Percentiles rank a stretch among this genome's conserved stretches.
Conservation (phyloP, 2,329 filamentous ascomycete genomes). For the Chaetomium olivaceum region DNA sequence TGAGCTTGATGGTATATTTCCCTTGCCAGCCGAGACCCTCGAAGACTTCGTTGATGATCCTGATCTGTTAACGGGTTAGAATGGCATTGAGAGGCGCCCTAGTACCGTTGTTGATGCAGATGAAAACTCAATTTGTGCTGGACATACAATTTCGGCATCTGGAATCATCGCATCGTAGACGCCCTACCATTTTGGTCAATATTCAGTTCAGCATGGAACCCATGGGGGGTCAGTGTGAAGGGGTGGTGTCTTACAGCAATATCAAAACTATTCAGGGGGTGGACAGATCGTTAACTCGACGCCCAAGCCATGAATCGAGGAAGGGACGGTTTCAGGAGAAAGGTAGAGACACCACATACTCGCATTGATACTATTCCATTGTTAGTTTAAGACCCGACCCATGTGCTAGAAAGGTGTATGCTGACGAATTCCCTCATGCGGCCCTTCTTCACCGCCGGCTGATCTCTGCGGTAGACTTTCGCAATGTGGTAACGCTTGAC, state of each 20-base stretch:
- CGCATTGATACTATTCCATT: slow-evolving; percentile 71
- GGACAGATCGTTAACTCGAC: slow-evolving; percentile 4
- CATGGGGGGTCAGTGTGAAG: neutral
- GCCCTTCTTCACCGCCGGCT: slow-evolving; percentile 85
- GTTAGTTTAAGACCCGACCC: slow-evolving; percentile 13
- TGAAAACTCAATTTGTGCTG: neutral
- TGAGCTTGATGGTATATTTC: slow-evolving; percentile 85
- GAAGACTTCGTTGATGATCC: slow-evolving; percentile 84
- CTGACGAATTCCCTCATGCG: slow-evolving; percentile 72
- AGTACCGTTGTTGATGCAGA: neutral
- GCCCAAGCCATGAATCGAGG: neutral
- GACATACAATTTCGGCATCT: slow-evolving; percentile 71
- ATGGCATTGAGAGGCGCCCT: neutral
- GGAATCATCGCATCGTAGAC: slow-evolving; percentile 87
- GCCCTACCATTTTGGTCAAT: slow-evolving; percentile 45
- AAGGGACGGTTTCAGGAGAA: no score
- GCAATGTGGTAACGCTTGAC: slow-evolving; percentile 96
- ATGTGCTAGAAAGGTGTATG: neutral
- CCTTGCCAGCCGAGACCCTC: slow-evolving; percentile 65
- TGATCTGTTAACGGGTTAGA: slow-evolving; percentile 45
- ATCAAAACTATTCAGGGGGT: slow-evolving; percentile 60
- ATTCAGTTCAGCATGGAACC: neutral
- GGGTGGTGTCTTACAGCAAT: slow-evolving; percentile 58
- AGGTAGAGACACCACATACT: slow-evolving; percentile 42
- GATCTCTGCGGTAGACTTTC: slow-evolving; percentile 82